These are phyloP conservation scores for Coelastrella sp. DNA, from an alignment of 139 green algal genomes.

Conservation along the genomic window DNA sequence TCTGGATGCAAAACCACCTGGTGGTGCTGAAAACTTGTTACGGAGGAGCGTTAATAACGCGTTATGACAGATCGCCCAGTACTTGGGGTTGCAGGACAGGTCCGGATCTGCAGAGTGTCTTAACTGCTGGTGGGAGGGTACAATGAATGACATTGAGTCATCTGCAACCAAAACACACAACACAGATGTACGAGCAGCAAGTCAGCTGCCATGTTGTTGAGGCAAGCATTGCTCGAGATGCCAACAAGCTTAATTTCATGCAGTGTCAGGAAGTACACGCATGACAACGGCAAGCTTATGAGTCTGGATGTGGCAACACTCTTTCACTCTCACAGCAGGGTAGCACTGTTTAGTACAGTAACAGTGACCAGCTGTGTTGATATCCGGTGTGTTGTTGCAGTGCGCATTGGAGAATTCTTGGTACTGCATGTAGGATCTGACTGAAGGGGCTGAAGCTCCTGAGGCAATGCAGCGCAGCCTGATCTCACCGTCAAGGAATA, in stretches of 20 bases:
- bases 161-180: not conserved
- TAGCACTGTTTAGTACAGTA: too few species aligned
- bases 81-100: not conserved
- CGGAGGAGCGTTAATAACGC: conserved; percentile 4
- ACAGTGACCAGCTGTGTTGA: too few species aligned
- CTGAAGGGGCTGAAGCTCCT: not conserved
- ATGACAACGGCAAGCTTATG: too few species aligned
- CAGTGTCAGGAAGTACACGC: too few species aligned
- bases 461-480: not conserved
- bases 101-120: not conserved
- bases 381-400: too few species aligned
- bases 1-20: conserved; percentile 9
- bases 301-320: too few species aligned
- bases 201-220: too few species aligned
- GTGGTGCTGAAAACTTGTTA: conserved; percentile 19
- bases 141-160: not conserved
- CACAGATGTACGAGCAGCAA: not conserved
- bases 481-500: conserved; percentile 16
- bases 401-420: too few species aligned
- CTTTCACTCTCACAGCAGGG: too few species aligned
- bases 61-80: conserved; percentile 15
- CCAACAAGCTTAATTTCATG: too few species aligned
- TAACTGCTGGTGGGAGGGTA: conserved; percentile 15
- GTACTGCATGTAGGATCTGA: too few species aligned
- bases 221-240: too few species aligned